Evolutionary conservation across 768 basidiomycete genomes (phyloP), one percentile per base, ranked within the genome.

Genomic region (Candolleomyces eurysporus): DNA sequence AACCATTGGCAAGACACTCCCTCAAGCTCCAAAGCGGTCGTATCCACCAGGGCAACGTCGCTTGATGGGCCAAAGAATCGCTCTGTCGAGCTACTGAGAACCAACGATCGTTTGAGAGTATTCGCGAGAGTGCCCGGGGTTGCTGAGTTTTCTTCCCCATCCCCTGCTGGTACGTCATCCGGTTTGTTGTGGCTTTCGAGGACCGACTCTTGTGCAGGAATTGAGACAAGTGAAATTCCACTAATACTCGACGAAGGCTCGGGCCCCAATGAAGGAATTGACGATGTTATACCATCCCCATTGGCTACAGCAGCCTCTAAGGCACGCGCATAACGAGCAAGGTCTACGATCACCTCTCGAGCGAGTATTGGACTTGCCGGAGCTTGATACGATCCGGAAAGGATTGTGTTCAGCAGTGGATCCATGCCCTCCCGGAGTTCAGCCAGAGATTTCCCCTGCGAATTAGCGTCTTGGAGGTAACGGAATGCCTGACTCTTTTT

Each of bases 251-350:
- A 36, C 36, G 11, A 36, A 36, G 36, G 11, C 36, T 36, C 36
- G 6, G 36, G 36, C 36, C 26, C 26, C 4, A 36, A 11, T 3
- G 51, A 40, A 11, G 42, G 21, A 17, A 19, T 42, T 49, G 6
- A 21, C 3, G 32, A 2, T 46, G 8, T 17, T 6, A 1, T 46
- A 9, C 45, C 17, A 46, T 21, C 45, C 6, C 19, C 45, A 17
- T 17, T 17, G 8, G 40, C 22, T 5, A 61, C n/a, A 17, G 48
- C 54, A 16, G 40, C 40, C 42, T 63, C 62, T 5, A 63, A 43
- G 7, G 58, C 45, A 45, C 62, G 58, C 22, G 59, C 30, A 45
- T 63, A 63, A 5, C 58, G 58, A 8, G 62, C 62, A 5, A 63
- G 51, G 30, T 59, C 56, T 2, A 56, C 48, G 9, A 63, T 21